Evolutionary conservation across 805 yeast genomes (phyloP), one percentile per base, ranked within the genome.

Genomic region (Teunomyces lycoperdinae): DNA sequence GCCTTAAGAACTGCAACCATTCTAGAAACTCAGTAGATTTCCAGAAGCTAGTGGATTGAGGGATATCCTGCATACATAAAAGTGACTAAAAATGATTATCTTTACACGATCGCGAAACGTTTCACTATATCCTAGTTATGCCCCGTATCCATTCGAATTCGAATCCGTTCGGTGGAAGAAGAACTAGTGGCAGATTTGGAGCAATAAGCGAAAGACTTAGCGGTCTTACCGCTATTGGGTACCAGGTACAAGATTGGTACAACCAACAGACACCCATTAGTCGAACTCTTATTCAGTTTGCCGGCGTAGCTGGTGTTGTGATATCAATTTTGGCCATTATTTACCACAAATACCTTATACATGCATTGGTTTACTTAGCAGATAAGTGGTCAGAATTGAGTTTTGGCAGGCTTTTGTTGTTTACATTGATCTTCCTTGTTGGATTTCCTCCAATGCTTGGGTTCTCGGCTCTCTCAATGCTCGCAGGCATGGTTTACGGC

Each of bases 401-500:
- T 14, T 68, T 62, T 35, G 81, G 85, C 0, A 66, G 69, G 9
- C 49, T 75, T 3, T 53, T 81, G 0, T 60, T 91, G 48, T 77
- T 83, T 44, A 13, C 65, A 3, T 62, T 84, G 41, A 66, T 90
- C 3, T 78, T 85, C 54, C 26, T 76, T 1, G 90, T 91, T 4
- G 83, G 94, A 0, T 91, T 92, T 71, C 98, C 99, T 1, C 99
- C 98, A 1, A 53, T 92, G 55, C 65, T 89, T 30, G 99, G 99
- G 1, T 91, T 84, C 67, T 78, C 92, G 4, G 74, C 84, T 16
- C 64, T 87, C 14, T 77, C 85, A 14, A 76, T 86, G 42, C 61
- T 85, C 11, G 72, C 83, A 4, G 99, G 98, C 2, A 81, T 89
- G 79, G 78, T 85, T 7, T 94, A 84, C 63, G 98, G 97, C 1